Evolutionary conservation across 192 early-diverging fungal genomes (phyloP).

Genomic region (Phycomyces blakesleeanus): DNA sequence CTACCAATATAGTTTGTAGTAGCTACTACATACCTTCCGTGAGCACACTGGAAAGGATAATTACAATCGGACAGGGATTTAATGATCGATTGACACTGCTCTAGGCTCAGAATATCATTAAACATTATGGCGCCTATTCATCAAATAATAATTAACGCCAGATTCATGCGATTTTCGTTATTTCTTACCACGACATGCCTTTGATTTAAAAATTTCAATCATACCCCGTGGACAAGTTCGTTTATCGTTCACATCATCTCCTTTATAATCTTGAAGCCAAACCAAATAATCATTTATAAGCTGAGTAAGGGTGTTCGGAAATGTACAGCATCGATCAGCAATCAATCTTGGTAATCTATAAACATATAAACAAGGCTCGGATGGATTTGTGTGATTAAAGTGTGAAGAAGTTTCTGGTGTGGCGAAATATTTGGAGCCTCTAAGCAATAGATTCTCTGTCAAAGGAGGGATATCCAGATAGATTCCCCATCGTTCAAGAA

Average conservation of each 20-base stretch:
- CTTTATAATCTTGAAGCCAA: constrained; percentile 35
- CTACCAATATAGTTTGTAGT: background rate
- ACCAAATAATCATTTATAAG: constrained; percentile 46
- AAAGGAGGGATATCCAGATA: background rate
- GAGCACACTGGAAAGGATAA: constrained; percentile 67
- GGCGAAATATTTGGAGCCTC: constrained; percentile 13
- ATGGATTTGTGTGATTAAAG: background rate
- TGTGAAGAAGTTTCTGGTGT: constrained; percentile 11
- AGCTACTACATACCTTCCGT: constrained; percentile 40
- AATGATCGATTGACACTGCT: constrained; percentile 52
- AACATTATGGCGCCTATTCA: constrained; percentile 70
- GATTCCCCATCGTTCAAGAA: background rate
- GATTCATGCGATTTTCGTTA: too few relatives aligned
- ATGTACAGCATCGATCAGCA: constrained; percentile 58
- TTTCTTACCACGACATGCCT: constrained; percentile 58
- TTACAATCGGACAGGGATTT: constrained; percentile 45
- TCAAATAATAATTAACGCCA: too few relatives aligned
- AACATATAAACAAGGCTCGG: constrained; percentile 18
- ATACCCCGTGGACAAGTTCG: constrained; percentile 56
- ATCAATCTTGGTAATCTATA: constrained; percentile 51
- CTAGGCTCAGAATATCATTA: constrained; percentile 51
- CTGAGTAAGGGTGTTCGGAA: constrained; percentile 42
- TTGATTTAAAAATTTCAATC: constrained; percentile 68
- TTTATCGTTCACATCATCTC: constrained; percentile 17
- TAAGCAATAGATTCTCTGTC: background rate